Evolutionary conservation across 768 basidiomycete genomes (phyloP).

Genomic region (Rickenella mellea): DNA sequence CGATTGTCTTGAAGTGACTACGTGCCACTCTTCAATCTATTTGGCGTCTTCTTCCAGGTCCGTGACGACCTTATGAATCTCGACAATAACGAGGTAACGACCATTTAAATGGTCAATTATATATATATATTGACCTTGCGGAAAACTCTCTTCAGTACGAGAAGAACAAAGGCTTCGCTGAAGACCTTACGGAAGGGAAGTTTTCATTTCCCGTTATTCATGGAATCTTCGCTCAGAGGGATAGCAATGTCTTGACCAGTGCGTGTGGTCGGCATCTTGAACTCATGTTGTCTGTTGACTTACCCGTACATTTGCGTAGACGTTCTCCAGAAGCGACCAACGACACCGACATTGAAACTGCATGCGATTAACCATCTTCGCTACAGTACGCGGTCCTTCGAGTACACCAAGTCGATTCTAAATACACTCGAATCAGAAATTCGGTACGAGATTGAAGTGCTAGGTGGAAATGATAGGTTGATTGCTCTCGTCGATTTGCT

Average conservation of each 20-base stretch:
- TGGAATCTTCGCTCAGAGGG: slow-evolving; percentile 69
- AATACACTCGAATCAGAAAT: slow-evolving; percentile 58
- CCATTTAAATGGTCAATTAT: not conserved
- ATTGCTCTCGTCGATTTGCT: no score
- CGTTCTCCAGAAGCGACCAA: slow-evolving; percentile 82
- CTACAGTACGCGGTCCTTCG: slow-evolving; percentile 73
- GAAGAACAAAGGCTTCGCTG: slow-evolving; percentile 79
- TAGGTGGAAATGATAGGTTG: slow-evolving; percentile 95
- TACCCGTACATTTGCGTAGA: slow-evolving; percentile 32
- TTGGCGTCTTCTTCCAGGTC: slow-evolving; percentile 52
- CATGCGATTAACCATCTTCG: slow-evolving; percentile 76
- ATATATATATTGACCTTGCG: not conserved
- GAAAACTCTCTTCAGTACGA: slow-evolving; percentile 47
- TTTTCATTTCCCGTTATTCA: slow-evolving; percentile 96
- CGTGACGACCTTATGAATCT: slow-evolving; percentile 37
- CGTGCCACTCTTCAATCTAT: slow-evolving; percentile 45
- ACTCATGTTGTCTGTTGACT: not conserved
- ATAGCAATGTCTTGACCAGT: no score
- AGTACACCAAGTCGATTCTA: slow-evolving; percentile 73
- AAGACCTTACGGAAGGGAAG: slow-evolving; percentile 94
- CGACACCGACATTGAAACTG: slow-evolving; percentile 68
- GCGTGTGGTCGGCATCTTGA: no score
- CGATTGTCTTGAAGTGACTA: slow-evolving; percentile 29
- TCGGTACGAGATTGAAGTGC: slow-evolving; percentile 49
- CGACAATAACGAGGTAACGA: not conserved